Conservation (phyloP, 805 yeast species). For the Pichia cabralensis region DNA sequence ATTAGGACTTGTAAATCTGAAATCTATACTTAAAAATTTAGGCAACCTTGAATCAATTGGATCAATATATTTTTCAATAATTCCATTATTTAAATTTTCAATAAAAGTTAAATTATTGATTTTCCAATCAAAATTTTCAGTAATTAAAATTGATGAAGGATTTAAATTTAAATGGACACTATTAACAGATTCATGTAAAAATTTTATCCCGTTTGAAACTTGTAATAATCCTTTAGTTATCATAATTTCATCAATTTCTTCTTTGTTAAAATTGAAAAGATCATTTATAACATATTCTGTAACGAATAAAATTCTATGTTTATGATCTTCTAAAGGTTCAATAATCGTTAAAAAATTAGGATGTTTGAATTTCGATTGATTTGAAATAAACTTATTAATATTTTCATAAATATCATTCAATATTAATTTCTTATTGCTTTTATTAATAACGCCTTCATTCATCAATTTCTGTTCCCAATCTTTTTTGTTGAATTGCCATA, state of each 20-base stretch:
- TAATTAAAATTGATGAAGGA: conserved; percentile 70
- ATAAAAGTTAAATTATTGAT: conserved; percentile 61
- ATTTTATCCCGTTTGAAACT: conserved; percentile 65
- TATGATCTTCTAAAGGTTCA: conserved; percentile 86
- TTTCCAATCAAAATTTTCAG: conserved; percentile 90
- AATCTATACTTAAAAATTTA: conserved; percentile 52
- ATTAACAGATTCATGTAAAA: conserved; percentile 69
- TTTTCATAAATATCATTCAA: conserved; percentile 57
- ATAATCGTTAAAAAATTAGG: conserved; percentile 77
- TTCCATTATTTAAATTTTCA: conserved; percentile 34
- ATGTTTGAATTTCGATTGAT: conserved; percentile 75
- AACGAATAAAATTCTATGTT: conserved; percentile 68
- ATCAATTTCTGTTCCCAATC: conserved; percentile 49
- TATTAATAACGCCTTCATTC: conserved; percentile 39
- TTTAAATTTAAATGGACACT: conserved; percentile 68
- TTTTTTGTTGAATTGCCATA: conserved; percentile 79
- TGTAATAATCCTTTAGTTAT: conserved; percentile 75
- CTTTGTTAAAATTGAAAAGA: conserved; percentile 24
- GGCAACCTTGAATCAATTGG: conserved; percentile 74
- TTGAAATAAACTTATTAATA: conserved; percentile 56
- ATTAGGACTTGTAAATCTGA: conserved; percentile 81
- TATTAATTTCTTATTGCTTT: conserved; percentile 37
- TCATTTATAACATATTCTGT: conserved; percentile 58
- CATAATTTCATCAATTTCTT: conserved; percentile 57
- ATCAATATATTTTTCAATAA: conserved; percentile 54